Percentiles rank a stretch among this genome's conserved stretches.
These are phyloP conservation scores for Aegilops umbellulata DNA, from an alignment of 176 grass and related monocot species.

Conservation along the genomic window DNA sequence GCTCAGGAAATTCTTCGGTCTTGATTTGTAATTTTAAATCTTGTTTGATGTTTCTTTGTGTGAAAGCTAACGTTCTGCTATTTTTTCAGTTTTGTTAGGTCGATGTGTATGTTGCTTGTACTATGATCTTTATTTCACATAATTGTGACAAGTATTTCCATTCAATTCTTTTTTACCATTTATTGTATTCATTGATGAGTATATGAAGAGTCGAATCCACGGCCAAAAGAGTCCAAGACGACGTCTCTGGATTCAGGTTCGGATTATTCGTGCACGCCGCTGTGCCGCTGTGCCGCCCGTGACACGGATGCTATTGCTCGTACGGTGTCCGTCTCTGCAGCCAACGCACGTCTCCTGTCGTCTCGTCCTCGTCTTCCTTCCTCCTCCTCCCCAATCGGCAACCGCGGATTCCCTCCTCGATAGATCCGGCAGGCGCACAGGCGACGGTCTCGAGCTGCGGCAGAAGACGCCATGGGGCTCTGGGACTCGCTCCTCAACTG, in stretches of 20 bases:
- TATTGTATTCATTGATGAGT: too few species aligned
- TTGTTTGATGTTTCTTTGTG: too few species aligned
- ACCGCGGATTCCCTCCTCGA: conserved; percentile 28
- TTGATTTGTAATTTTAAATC: too few species aligned
- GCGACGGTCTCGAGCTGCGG: conserved; percentile 13
- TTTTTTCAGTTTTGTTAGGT: too few species aligned
- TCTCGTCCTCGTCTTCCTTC: conserved; percentile 2
- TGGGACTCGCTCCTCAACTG: conserved; percentile 93
- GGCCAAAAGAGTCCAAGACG: background rate
- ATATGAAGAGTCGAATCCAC: background rate
- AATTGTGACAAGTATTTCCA: too few species aligned
- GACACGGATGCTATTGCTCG: background rate
- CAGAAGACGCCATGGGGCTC: conserved; percentile 62
- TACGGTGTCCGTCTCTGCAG: background rate
- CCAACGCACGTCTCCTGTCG: conserved; percentile 12
- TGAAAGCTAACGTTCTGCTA: too few species aligned
- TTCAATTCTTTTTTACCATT: too few species aligned
- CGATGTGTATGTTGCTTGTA: too few species aligned
- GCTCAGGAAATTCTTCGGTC: too few species aligned
- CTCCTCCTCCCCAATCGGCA: background rate
- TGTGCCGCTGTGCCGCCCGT: background rate
- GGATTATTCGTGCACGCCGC: background rate
- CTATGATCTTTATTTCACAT: too few species aligned
- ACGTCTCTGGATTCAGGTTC: background rate
- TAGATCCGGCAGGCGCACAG: conserved; percentile 17